These are phyloP conservation scores for Smallanthus sonchifolius DNA, from an alignment of 129 eudicot species.

Conservation along the genomic window DNA sequence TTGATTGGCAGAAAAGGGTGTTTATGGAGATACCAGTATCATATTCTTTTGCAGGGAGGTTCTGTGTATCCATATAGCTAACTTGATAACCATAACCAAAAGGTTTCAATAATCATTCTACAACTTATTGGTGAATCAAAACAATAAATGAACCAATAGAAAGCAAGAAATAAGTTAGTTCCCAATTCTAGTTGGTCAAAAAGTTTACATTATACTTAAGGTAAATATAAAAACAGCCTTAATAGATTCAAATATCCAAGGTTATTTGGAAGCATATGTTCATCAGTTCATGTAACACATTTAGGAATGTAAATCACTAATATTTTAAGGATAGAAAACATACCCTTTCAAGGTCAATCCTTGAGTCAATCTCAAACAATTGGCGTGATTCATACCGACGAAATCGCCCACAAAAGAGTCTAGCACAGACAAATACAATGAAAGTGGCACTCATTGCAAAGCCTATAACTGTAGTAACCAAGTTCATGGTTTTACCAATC, in stretches of 20 bases:
- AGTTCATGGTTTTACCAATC: slow-evolving; percentile 69
- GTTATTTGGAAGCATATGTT: not conserved
- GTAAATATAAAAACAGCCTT: slow-evolving; percentile 8
- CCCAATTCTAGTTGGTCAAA: slow-evolving; percentile 1
- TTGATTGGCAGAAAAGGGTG: not conserved
- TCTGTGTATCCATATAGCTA: not conserved
- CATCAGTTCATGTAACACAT: not conserved
- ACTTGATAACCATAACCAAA: not conserved
- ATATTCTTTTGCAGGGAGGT: not conserved
- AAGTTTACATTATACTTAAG: not conserved
- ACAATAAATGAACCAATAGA: not conserved
- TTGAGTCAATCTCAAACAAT: slow-evolving; percentile 63
- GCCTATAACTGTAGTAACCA: slow-evolving; percentile 79
- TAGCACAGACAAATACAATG: slow-evolving; percentile 85
- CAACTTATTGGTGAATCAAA: slow-evolving; percentile 11
- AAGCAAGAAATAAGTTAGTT: slow-evolving; percentile 9
- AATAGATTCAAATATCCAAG: not conserved
- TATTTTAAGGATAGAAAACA: slow-evolving; percentile 12
- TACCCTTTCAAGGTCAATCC: slow-evolving; percentile 92
- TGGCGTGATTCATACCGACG: slow-evolving; percentile 52
- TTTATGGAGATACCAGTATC: not conserved
- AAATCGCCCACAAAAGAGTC: slow-evolving; percentile 86
- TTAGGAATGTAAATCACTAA: not conserved
- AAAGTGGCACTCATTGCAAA: slow-evolving; percentile 98
- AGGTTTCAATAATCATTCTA: slow-evolving; percentile 9